Base-by-base conservation (phyloP, 257 asterid genomes). In the Linderniella brevidens region DNA sequence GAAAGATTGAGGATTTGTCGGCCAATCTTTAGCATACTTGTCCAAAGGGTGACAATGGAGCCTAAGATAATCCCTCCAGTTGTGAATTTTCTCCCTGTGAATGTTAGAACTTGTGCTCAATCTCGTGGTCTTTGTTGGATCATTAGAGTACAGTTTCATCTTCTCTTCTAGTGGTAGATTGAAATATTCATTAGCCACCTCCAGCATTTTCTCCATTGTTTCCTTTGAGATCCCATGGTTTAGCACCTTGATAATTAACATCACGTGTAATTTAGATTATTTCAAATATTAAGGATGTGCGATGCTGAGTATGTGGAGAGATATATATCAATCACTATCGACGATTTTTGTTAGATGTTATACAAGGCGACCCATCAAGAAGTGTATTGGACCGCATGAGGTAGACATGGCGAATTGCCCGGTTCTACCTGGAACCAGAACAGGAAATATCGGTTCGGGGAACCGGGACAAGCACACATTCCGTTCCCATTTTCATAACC, bases 11-110 rank as follows among this genome's bases (percentile, higher is more conserved):
- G 68, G 68, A 32, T 10, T 9, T 12, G 51, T 37, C 17, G 68
- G 68, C 68, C 68, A 63, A 32, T 63, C 68, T 0, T 62, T 58
- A 49, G 41, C 58, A 29, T 63, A 63, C 43, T 56, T 63, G 14
- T 63, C 68, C 59, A 63, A 46, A 8, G 68, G 68, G 47, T 63
- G 25, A 40, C 68, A 63, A 16, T 63, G 68, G 47, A 63, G 63
- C 54, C 68, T 56, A 18, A 63, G 55, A 51, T 63, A 63, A 55
- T 61, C 67, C 44, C 67, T 61, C 67, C 67, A 61, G 16, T 49
- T 61, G 49, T 61, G 67, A 12, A 56, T 58, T 4, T 58, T 44
- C 54, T 63, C 68, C 39, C 50, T 57, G 44, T 17, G 46, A 35
- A 63, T 50, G 17, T 56, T 63, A 39, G 50, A 63, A 40, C 68